phyloP scores from a whole-genome alignment of 2,329 filamentous ascomycete genomes.

The Macrophomina tecta region DNA sequence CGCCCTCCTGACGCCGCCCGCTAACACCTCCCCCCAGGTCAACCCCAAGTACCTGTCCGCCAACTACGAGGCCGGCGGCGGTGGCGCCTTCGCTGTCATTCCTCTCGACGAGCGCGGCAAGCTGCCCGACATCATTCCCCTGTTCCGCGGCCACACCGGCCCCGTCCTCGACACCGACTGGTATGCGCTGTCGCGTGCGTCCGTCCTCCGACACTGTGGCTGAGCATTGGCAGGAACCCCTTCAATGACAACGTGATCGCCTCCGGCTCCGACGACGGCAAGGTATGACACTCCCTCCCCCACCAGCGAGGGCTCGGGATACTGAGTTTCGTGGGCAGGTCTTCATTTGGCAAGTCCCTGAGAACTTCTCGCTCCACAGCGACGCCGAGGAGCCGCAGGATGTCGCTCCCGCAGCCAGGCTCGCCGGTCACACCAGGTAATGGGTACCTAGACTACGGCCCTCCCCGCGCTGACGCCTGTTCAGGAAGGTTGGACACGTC shows the following conservation, averaged over 20 bases:
- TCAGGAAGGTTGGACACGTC: conserved; percentile 95
- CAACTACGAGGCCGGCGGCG: conserved; percentile 97
- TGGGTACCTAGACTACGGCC: neutral
- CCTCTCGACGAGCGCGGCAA: conserved; percentile 88
- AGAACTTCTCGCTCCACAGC: conserved; percentile 81
- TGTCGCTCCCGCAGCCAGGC: conserved; percentile 78
- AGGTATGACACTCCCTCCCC: conserved; percentile 54
- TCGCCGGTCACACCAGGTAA: conserved; percentile 86
- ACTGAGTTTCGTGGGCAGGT: conserved; percentile 56
- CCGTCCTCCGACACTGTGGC: neutral
- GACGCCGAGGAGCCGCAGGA: conserved; percentile 84
- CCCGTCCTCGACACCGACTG: conserved; percentile 97
- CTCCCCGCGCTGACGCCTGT: conserved; percentile 31
- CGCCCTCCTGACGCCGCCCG: conserved; percentile 37
- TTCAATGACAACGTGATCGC: conserved; percentile 94
- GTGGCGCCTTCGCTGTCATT: conserved; percentile 95
- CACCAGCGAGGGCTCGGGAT: neutral
- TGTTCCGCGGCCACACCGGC: conserved; percentile 95
- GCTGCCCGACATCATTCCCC: conserved; percentile 87
- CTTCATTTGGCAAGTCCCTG: conserved; percentile 93
- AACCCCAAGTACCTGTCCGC: conserved; percentile 96
- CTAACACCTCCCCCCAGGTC: conserved; percentile 62
- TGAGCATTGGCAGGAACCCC: conserved; percentile 71
- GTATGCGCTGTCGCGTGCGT: conserved; percentile 53
- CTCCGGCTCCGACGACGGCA: conserved; percentile 94